Evolutionary conservation across 1,284 basidiomycete species (phyloP).

Genomic region (Naganishia sp.): DNA sequence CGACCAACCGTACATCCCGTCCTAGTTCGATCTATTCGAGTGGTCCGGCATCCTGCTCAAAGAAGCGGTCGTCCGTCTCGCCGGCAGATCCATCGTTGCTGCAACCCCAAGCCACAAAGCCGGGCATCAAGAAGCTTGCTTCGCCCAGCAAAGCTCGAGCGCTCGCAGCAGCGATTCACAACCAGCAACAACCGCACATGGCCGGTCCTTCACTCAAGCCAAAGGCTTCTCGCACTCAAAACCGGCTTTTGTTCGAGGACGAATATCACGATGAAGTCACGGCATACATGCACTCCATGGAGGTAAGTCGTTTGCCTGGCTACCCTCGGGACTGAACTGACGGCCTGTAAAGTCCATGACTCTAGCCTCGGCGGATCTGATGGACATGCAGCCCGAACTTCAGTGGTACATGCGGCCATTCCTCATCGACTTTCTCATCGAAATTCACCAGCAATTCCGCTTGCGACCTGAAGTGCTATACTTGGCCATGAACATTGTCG

Average conservation of each 20-base stretch:
- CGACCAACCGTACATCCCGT: slow-evolving; percentile 45
- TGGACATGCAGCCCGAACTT: slow-evolving; percentile 98
- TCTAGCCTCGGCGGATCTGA: slow-evolving; percentile 84
- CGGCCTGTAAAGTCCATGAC: slow-evolving; percentile 55
- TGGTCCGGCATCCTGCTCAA: slow-evolving; percentile 37
- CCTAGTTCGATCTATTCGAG: slow-evolving; percentile 43
- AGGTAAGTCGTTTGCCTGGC: slow-evolving; percentile 66
- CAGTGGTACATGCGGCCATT: slow-evolving; percentile 98
- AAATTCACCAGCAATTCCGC: slow-evolving; percentile 95
- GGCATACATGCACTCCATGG: slow-evolving; percentile 94
- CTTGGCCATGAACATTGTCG: slow-evolving; percentile 97
- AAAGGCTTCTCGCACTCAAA: slow-evolving; percentile 31
- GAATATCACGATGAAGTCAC: slow-evolving; percentile 94
- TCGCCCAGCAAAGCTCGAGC: slow-evolving; percentile 29
- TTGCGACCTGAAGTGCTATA: slow-evolving; percentile 97
- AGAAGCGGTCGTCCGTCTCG: slow-evolving; percentile 42
- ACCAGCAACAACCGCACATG: slow-evolving; percentile 1
- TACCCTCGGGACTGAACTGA: not conserved
- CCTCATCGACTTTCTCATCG: slow-evolving; percentile 97
- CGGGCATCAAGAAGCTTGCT: slow-evolving; percentile 20
- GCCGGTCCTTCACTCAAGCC: slow-evolving; percentile 4
- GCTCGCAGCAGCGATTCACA: slow-evolving; percentile 19
- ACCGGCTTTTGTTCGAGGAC: slow-evolving; percentile 66
- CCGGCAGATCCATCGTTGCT: slow-evolving; percentile 27
- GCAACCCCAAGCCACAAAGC: slow-evolving; percentile 4